These are phyloP conservation scores for Dendrocalamus sinicus DNA, from an alignment of 176 grass and related monocot species.

Conservation along the genomic window DNA sequence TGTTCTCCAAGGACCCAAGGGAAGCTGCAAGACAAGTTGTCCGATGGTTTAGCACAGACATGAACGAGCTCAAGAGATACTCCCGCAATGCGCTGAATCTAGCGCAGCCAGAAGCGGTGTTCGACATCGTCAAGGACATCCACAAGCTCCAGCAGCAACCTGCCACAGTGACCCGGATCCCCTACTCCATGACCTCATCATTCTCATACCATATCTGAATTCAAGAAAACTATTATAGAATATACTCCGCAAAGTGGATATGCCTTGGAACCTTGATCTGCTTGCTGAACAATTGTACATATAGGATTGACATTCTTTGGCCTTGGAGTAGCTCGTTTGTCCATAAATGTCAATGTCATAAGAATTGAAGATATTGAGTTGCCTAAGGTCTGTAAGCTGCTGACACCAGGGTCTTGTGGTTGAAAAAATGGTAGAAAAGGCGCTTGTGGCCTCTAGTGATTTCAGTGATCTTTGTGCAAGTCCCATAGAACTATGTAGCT, in stretches of 20 bases:
- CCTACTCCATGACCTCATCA: constrained; percentile 55
- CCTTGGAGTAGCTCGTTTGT: constrained; percentile 15
- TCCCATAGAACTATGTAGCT: not conserved
- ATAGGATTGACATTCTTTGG: constrained; percentile 40
- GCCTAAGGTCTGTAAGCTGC: constrained; percentile 10
- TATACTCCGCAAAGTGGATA: constrained; percentile 13
- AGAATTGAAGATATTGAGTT: constrained; percentile 1
- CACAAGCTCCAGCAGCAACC: constrained; percentile 62
- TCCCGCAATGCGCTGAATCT: constrained; percentile 72
- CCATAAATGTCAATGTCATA: constrained; percentile 5
- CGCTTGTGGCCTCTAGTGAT: not conserved
- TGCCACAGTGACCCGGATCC: constrained; percentile 42
- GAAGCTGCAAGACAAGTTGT: constrained; percentile 64
- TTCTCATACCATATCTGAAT: constrained; percentile 57
- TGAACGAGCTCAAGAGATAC: constrained; percentile 46
- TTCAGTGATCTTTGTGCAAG: constrained; percentile 36
- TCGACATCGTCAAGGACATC: constrained; percentile 81
- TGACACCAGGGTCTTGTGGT: constrained; percentile 30
- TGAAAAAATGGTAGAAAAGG: constrained; percentile 21
- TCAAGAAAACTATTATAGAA: constrained; percentile 2
- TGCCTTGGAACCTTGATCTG: constrained; percentile 8
- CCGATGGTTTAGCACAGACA: constrained; percentile 59
- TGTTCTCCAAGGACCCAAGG: constrained; percentile 67
- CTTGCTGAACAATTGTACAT: constrained; percentile 45
- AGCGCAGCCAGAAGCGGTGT: constrained; percentile 78